Evolutionary conservation across 2,329 filamentous ascomycete genomes (phyloP).

Genomic region (Venturia nashicola): DNA sequence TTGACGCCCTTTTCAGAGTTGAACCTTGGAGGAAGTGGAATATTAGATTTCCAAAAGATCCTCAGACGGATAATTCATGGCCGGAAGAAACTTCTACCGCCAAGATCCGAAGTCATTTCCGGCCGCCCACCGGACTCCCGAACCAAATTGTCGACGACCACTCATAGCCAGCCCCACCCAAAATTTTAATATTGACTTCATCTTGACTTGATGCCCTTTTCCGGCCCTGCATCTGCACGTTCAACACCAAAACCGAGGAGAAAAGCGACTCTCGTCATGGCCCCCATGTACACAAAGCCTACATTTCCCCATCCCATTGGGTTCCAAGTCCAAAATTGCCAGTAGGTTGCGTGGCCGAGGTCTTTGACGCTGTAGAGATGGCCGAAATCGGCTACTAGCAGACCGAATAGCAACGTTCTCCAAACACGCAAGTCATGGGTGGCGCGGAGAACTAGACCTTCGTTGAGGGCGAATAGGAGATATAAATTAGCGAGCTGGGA

Average conservation of each 20-base stretch:
- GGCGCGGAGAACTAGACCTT: slow-evolving; percentile 60
- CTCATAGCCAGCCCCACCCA: too few species aligned
- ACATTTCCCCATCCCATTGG: slow-evolving; percentile 57
- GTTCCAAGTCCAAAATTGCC: slow-evolving; percentile 50
- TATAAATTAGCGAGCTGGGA: slow-evolving; percentile 71
- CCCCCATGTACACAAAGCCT: slow-evolving; percentile 57
- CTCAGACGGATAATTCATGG: too few species aligned
- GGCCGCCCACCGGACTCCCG: too few species aligned
- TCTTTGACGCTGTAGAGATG: slow-evolving; percentile 56
- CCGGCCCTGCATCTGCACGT: background rate
- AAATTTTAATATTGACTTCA: too few species aligned
- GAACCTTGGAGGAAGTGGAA: too few species aligned
- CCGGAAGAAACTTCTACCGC: too few species aligned
- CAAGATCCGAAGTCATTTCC: too few species aligned
- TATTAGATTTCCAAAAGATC: too few species aligned
- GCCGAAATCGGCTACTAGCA: slow-evolving; percentile 65
- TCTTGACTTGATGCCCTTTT: background rate
- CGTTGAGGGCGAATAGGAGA: slow-evolving; percentile 63
- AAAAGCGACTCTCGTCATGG: slow-evolving; percentile 46
- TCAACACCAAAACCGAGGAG: slow-evolving; percentile 41
- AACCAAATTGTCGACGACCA: too few species aligned
- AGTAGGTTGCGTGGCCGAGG: slow-evolving; percentile 52
- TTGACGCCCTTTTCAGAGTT: too few species aligned
- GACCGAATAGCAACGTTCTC: slow-evolving; percentile 51
- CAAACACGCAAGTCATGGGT: slow-evolving; percentile 59